Evolutionary conservation across 306 rosid genomes (phyloP), one percentile per base, ranked within the genome.

Genomic region (Hippophae rhamnoides): DNA sequence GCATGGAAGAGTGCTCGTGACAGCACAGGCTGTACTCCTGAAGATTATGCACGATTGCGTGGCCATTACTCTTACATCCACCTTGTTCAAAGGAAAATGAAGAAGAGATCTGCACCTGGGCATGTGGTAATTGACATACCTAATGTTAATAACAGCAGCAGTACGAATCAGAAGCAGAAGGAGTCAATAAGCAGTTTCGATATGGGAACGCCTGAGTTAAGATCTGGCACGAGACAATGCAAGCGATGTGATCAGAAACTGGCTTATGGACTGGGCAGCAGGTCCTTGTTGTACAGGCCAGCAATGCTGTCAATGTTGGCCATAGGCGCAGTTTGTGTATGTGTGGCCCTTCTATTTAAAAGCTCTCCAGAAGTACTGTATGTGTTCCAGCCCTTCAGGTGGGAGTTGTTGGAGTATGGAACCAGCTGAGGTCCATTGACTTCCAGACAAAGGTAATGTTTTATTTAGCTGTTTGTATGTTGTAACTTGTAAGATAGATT

Each of bases 301-400:
- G 88, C 80, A 26, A 76, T 89, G 90, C 86, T 84, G 13, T 86
- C 95, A 9, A 76, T 89, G 90, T 86, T 89, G 57, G 75, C 90
- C 62, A 84, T 89, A 58, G 97, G 94, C 12, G 94, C 90, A 1
- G 93, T 89, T 1, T 89, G 97, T 69, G 95, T 86, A 8, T 89
- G 95, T 41, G 95, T 80, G 58, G 97, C 97, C 12, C 75, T 89
- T 62, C 89, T 89, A 61, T 86, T 89, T 63, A 86, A 89, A 69
- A 86, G 95, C 76, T 84, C 84, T 8, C 95, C 97, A 1, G 78
- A 75, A 71, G 95, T 86, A 54, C 57, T 67, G 8, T 82, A 69
- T 13, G 81, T 78, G 9, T 86, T 86, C 83, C 83, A 63, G 52
- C 95, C 95, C 41, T 89, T 89, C 86, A 79, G 63, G 45, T 89